Conservation (phyloP, 2,329 filamentous ascomycete genomes). For the Fusarium tricinctum region DNA sequence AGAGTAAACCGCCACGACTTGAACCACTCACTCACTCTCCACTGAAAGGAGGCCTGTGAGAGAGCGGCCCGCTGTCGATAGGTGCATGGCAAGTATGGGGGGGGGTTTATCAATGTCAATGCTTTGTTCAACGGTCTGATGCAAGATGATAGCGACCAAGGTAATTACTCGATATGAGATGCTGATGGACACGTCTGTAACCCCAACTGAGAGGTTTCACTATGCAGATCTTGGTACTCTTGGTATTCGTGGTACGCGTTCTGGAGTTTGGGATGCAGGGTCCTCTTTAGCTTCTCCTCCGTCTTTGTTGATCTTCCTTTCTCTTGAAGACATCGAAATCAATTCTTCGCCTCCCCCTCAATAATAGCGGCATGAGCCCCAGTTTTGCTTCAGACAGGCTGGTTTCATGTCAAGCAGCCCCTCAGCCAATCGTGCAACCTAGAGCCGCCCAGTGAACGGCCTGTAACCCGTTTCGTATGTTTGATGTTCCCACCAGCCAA, state of each 20-base stretch:
- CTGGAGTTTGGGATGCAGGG: conserved; percentile 31
- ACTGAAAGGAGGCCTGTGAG: conserved; percentile 11
- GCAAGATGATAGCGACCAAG: conserved; percentile 14
- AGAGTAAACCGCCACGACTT: conserved; percentile 32
- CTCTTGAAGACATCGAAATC: neutral
- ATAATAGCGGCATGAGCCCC: conserved; percentile 4
- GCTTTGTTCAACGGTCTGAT: neutral
- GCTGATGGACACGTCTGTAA: conserved; percentile 7
- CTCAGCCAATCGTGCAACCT: conserved; percentile 30
- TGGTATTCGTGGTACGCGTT: conserved; percentile 27
- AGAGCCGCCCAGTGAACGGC: conserved; percentile 25
- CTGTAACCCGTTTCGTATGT: conserved; percentile 31
- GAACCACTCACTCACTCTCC: conserved; percentile 6
- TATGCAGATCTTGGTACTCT: conserved; percentile 15
- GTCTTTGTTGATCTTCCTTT: conserved; percentile 20
- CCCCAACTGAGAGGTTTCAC: conserved; percentile 19
- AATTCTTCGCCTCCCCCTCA: conserved; percentile 21
- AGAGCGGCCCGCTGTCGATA: conserved; percentile 19
- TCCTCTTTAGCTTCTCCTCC: conserved; percentile 7
- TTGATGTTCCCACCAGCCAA: conserved; percentile 29
- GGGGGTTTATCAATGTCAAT: conserved; percentile 1
- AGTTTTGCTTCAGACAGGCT: conserved; percentile 40
- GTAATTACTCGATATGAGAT: conserved; percentile 3
- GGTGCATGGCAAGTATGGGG: conserved; percentile 3
- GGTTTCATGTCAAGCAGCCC: conserved; percentile 34